Evolutionary conservation across 2,329 filamentous ascomycete species (phyloP).

Genomic region (Fusarium tupiense): DNA sequence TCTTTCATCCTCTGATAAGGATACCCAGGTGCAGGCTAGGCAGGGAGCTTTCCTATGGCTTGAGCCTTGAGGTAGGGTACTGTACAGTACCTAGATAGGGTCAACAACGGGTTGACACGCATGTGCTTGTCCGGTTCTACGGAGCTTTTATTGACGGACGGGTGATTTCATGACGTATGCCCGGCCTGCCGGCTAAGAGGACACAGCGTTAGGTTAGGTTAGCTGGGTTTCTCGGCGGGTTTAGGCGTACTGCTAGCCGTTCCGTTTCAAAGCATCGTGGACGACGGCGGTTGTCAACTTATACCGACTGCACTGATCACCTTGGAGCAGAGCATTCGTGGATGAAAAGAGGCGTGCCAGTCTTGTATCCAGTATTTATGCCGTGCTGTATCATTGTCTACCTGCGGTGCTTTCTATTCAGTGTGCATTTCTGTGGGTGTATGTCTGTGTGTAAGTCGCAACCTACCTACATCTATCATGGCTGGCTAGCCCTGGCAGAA

Average conservation of each 20-base stretch:
- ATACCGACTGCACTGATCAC: not conserved
- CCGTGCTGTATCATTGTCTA: not conserved
- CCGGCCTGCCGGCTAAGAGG: not conserved
- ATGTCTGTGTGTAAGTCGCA: not conserved
- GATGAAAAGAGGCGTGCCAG: not conserved
- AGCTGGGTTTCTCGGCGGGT: not conserved
- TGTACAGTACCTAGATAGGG: not conserved
- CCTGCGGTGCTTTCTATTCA: not conserved
- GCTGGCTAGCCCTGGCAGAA: not conserved
- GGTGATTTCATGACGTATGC: slow-evolving; percentile 15
- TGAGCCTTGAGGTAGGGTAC: not conserved
- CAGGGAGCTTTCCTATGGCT: not conserved
- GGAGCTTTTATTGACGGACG: not conserved
- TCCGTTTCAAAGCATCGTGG: not conserved
- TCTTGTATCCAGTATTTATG: not conserved
- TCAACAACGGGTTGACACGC: not conserved
- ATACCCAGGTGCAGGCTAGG: not conserved
- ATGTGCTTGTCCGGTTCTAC: slow-evolving; percentile 11
- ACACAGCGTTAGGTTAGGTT: not conserved
- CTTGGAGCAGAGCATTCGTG: not conserved
- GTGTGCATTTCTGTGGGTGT: not conserved
- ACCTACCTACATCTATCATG: not conserved
- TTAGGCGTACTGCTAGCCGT: slow-evolving; percentile 18
- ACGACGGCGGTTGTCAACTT: not conserved
- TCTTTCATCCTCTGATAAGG: not conserved